Evolutionary conservation across 192 early-diverging fungal genomes (phyloP).

Genomic region (Backusella tarrabulga): DNA sequence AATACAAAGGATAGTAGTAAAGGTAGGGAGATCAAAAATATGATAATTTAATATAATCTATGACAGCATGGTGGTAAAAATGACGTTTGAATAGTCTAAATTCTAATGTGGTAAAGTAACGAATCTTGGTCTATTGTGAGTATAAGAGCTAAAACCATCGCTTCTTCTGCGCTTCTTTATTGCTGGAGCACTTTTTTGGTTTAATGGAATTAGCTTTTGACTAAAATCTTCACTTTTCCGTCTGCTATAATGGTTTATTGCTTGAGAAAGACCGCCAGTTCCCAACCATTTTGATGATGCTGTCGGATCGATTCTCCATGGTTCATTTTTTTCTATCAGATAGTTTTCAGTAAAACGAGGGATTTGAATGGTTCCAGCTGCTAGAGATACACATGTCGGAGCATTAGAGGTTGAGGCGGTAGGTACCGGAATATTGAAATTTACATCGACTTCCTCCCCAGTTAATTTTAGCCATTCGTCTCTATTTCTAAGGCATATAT

Average conservation of each 20-base stretch:
- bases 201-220: not conserved
- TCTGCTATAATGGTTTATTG: not conserved
- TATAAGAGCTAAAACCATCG: not conserved
- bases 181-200: not conserved
- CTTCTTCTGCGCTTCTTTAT: not conserved
- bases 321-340: not conserved
- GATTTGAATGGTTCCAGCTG: slow-evolving; percentile 5
- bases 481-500: slow-evolving; percentile 52
- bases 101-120: not conserved
- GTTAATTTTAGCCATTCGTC: slow-evolving; percentile 50
- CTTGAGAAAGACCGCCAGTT: not conserved
- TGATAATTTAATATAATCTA: not conserved
- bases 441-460: not conserved
- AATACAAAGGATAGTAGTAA: too few relatives aligned
- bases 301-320: not conserved
- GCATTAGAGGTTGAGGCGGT: not conserved
- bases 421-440: not conserved
- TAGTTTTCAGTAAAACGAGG: not conserved
- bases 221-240: not conserved
- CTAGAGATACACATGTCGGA: not conserved
- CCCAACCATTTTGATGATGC: not conserved
- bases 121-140: not conserved
- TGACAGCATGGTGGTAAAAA: not conserved
- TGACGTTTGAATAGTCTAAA: not conserved
- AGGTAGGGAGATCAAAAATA: too few relatives aligned